A percentile compares a stretch with the other conserved stretches of the same genome.
Conservation (phyloP, 2,329 filamentous ascomycete species). For the Mycosphaerelloides madeirae region DNA sequence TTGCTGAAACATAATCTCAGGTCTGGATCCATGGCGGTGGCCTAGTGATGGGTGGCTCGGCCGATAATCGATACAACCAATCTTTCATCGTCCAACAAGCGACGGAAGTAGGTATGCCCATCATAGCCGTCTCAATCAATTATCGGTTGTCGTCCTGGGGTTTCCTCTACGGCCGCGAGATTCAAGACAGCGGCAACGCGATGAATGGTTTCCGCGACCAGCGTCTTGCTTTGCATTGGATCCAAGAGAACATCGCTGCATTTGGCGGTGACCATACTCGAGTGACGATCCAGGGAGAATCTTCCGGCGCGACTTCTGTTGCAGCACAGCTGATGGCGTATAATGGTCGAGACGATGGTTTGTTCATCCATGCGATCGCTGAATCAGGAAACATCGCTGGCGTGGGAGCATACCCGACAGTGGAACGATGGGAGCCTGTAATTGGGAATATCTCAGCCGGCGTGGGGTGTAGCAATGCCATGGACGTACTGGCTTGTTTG, state of each 20-base stretch:
- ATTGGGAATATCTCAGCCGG: conserved; percentile 25
- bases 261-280: conserved; percentile 26
- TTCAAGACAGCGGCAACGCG: conserved; percentile 50
- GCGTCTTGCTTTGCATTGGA: conserved; percentile 40
- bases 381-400: conserved; percentile 40
- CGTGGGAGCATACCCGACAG: conserved; percentile 27
- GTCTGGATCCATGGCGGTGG: conserved; percentile 26
- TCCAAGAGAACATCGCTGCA: conserved; percentile 31
- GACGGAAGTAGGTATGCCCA: conserved; percentile 25
- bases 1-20: too few relatives aligned
- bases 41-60: conserved; percentile 18
- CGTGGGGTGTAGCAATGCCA: conserved; percentile 17
- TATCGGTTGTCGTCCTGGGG: conserved; percentile 64
- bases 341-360: conserved; percentile 49
- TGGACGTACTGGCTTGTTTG: conserved; percentile 34
- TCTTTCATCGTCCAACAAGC: conserved; percentile 28
- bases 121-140: conserved; percentile 58
- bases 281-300: conserved; percentile 27
- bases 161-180: conserved; percentile 56
- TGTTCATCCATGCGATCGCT: conserved; percentile 52
- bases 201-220: conserved; percentile 36
- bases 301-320: conserved; percentile 41
- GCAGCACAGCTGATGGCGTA: conserved; percentile 51
- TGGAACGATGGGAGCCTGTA: conserved; percentile 22
- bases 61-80: conserved; percentile 26